These are phyloP conservation scores for Boletus sensibilis DNA, from an alignment of 768 basidiomycete species.

Conservation along the genomic window DNA sequence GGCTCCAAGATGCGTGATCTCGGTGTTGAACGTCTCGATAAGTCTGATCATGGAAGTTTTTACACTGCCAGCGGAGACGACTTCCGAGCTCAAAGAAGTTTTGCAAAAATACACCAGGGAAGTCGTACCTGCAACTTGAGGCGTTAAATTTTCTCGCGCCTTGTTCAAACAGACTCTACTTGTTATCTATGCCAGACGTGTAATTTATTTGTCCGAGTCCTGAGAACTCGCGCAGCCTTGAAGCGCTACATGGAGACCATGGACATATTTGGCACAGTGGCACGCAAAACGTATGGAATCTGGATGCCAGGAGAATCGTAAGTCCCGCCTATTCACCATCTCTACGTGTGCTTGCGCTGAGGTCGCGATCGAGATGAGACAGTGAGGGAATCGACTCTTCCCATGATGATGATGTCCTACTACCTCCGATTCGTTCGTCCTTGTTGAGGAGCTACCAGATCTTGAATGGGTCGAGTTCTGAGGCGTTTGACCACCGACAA, in stretches of 20 bases:
- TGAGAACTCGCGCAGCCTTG: not conserved
- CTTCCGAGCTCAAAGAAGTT: not conserved
- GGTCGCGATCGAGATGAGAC: conserved; percentile 6
- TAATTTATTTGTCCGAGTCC: not conserved
- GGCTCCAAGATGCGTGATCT: not conserved
- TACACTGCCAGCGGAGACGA: not conserved
- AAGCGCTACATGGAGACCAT: too few relatives aligned
- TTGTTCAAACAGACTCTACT: not conserved
- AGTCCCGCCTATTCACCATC: not conserved
- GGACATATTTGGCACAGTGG: too few relatives aligned
- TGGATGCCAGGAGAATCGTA: too few relatives aligned
- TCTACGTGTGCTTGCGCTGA: not conserved
- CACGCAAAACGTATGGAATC: not conserved
- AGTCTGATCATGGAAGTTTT: not conserved
- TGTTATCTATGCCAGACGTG: not conserved
- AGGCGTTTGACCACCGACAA: too few relatives aligned
- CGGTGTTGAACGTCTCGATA: not conserved
- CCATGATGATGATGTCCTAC: not conserved
- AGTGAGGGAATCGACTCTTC: not conserved
- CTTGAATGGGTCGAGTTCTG: not conserved
- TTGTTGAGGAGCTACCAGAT: not conserved
- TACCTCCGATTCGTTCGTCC: not conserved
- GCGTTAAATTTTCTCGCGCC: not conserved
- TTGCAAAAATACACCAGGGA: not conserved
- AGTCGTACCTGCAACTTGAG: not conserved